Conservation (phyloP, 2,329 filamentous ascomycete species). For the Penicillium capsulatum region DNA sequence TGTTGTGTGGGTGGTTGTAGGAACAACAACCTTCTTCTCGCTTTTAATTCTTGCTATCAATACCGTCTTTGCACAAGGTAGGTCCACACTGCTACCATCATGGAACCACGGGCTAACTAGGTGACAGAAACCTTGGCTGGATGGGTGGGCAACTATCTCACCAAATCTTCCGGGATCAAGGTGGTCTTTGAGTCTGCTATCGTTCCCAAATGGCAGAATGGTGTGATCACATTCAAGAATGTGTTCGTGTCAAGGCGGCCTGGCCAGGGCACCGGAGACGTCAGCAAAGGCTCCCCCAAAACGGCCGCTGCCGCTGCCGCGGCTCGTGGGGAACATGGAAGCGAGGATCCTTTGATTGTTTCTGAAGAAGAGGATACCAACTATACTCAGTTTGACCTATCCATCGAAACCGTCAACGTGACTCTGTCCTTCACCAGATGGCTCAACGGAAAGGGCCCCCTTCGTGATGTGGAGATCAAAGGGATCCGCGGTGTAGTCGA, state of each 20-base stretch:
- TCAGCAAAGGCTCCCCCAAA: constrained; percentile 85
- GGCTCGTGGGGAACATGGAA: constrained; percentile 46
- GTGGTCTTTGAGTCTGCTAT: constrained; percentile 97
- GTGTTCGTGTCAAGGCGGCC: constrained; percentile 92
- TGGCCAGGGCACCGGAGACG: constrained; percentile 73
- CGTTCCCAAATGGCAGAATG: constrained; percentile 90
- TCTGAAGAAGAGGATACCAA: constrained; percentile 77
- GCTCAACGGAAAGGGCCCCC: constrained; percentile 92
- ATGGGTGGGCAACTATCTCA: constrained; percentile 94
- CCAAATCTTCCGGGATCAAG: constrained; percentile 84
- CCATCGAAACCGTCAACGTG: constrained; percentile 91
- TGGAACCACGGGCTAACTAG: constrained; percentile 1
- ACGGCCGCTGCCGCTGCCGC: constrained; percentile 79
- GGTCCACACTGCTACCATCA: constrained; percentile 29
- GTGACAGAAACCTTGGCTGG: constrained; percentile 78
- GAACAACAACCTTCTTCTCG: constrained; percentile 96
- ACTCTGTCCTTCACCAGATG: constrained; percentile 97
- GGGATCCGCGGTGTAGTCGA: constrained; percentile 91
- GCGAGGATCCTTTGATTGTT: constrained; percentile 33
- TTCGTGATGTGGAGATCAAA: constrained; percentile 89
- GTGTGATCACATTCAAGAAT: constrained; percentile 93
- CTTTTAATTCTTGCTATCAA: constrained; percentile 87
- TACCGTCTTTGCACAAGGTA: constrained; percentile 90
- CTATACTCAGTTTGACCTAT: constrained; percentile 95
- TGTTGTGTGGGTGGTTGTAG: constrained; percentile 90